phyloP scores from a whole-genome alignment of 441 rosid genomes.

The Pelargonium fulgidum region DNA sequence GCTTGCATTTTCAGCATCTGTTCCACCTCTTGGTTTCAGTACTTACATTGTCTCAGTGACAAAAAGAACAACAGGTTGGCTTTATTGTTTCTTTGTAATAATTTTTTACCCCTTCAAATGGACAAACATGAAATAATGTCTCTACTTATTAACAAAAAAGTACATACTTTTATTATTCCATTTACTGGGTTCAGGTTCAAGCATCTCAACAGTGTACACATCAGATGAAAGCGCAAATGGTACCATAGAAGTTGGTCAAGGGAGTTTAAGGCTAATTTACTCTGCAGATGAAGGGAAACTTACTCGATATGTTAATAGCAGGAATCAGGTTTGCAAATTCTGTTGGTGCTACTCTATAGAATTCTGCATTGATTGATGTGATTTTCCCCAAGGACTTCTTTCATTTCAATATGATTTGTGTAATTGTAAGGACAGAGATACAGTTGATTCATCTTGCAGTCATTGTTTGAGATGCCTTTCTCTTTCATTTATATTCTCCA shows the following conservation, averaged over 20 bases:
- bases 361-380: neutral
- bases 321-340: constrained; percentile 32
- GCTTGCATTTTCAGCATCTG: constrained; percentile 80
- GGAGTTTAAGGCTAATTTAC: constrained; percentile 43
- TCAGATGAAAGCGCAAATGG: constrained; percentile 24
- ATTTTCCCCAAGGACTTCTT: neutral
- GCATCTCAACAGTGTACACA: constrained; percentile 23
- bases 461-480: constrained; percentile 5
- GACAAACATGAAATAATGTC: neutral
- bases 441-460: neutral
- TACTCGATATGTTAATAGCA: constrained; percentile 37
- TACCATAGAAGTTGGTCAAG: constrained; percentile 46
- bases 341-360: neutral
- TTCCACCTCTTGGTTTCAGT: constrained; percentile 91
- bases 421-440: neutral
- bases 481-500: neutral
- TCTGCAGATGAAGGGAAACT: constrained; percentile 40
- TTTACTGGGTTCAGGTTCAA: constrained; percentile 29
- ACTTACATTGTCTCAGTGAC: constrained; percentile 65
- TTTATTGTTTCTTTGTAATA: neutral
- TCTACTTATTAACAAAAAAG: constrained; percentile 28
- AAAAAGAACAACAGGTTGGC: constrained; percentile 19
- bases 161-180: constrained; percentile 19
- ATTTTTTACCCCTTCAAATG: neutral
- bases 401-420: neutral